Evolutionary conservation across 495 filamentous ascomycete genomes (phyloP), one percentile per base, ranked within the genome.

Genomic region (Saxophila tyrrhenica): DNA sequence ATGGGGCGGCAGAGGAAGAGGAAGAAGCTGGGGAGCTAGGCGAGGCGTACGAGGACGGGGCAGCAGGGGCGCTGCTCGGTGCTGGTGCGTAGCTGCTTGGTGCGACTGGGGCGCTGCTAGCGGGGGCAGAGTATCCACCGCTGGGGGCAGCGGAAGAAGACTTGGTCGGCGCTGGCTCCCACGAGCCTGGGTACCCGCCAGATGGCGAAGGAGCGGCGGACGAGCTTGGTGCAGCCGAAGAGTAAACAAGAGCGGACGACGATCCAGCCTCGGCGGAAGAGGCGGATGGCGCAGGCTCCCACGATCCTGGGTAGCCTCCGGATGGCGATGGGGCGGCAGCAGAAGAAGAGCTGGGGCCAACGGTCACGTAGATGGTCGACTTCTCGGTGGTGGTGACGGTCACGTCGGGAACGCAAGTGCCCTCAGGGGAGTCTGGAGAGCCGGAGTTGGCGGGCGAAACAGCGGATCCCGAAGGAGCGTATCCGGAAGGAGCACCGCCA

Each of bases 321-420:
- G 42, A 45, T 17, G 20, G 21, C 48, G 48, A 29, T 24, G 48
- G 32, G 22, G 48, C 48, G 1, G 21, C 20, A 24, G 48, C 25
- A 50, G 20, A 29, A 7, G 48, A 50, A 13, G 29, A 7, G 29
- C 29, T 35, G 5, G 47, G 22, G 24, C 47, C 25, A 10, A 48
- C 39, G 24, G 48, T 51, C 21, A 57, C 41, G 41, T 51, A 38
- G 41, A 53, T 39, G 16, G 45, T 48, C 5, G 44, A 25, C 45
- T 50, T 41, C 53, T 49, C 42, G 22, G 41, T 54, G 17, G 42
- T 55, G 29, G 57, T 60, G 39, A 60, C 52, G 21, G 57, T 60
- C 1, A 59, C 57, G 51, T 59, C 51, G 10, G 53, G 51, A 13
- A 42, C 51, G 50, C 50, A 49, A 29, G n/a, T 17, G 32, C 25